Percentiles rank a stretch among this genome's conserved stretches.
These are phyloP conservation scores for Penicillium frequentans DNA, from an alignment of 2,329 filamentous ascomycete genomes.

Conservation along the genomic window DNA sequence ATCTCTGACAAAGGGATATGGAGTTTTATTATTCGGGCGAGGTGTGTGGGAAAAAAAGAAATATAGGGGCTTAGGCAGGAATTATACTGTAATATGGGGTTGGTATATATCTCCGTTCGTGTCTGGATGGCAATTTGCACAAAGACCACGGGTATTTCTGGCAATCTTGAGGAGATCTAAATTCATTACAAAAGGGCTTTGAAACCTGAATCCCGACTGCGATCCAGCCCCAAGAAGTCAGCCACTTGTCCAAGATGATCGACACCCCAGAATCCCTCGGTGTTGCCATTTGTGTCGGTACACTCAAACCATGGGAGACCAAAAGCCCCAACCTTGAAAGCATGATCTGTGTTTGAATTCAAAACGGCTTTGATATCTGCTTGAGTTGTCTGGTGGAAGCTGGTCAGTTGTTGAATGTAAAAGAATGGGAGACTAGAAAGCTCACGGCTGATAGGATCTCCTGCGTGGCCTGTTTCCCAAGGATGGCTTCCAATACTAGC, in stretches of 20 bases:
- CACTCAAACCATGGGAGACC: conserved; percentile 62
- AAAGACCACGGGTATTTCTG: background rate
- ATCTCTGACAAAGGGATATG: no score
- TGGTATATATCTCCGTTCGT: no score
- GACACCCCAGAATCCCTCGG: conserved; percentile 60
- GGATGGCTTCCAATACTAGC: conserved; percentile 44
- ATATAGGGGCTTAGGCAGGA: no score
- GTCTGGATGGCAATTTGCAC: no score
- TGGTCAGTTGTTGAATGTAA: background rate
- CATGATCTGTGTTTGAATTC: conserved; percentile 51
- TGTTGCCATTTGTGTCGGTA: conserved; percentile 54
- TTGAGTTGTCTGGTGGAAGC: conserved; percentile 16
- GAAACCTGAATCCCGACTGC: conserved; percentile 28
- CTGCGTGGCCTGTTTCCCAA: conserved; percentile 48
- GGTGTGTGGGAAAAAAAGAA: no score
- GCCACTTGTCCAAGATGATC: conserved; percentile 59
- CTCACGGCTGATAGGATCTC: conserved; percentile 44
- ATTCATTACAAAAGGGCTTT: conserved; percentile 24
- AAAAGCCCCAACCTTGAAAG: conserved; percentile 58
- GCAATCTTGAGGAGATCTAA: background rate
- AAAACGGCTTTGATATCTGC: conserved; percentile 50
- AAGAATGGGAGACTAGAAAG: background rate
- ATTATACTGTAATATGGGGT: no score
- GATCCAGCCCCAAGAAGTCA: conserved; percentile 54
- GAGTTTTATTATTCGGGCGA: no score